A percentile compares a stretch with the other conserved stretches of the same genome.
Evolutionary conservation across 1,139 yeast genomes (phyloP).

Genomic region (Scheffersomyces titani): DNA sequence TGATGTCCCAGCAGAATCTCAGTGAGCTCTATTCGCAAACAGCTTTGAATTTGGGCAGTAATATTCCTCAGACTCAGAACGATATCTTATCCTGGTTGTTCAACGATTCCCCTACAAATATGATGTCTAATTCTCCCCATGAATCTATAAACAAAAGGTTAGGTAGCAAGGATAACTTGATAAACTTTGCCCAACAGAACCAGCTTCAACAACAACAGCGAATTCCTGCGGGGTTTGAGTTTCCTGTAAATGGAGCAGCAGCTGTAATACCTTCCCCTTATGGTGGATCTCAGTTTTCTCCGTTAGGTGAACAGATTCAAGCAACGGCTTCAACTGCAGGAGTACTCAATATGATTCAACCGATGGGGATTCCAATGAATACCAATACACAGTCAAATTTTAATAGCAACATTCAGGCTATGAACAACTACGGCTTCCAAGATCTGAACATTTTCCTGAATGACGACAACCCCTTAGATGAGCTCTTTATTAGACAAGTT

Average conservation of each 20-base stretch:
- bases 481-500: slow-evolving; percentile 23
- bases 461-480: slow-evolving; percentile 44
- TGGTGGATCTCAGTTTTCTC: slow-evolving; percentile 10
- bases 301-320: neutral
- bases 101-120: slow-evolving; percentile 22
- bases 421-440: slow-evolving; percentile 21
- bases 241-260: neutral
- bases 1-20: neutral
- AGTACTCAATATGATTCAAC: slow-evolving; percentile 1
- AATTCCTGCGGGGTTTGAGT: neutral
- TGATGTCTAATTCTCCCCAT: neutral
- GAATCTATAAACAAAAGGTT: slow-evolving; percentile 5
- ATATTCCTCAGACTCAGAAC: slow-evolving; percentile 23
- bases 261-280: slow-evolving; percentile 10
- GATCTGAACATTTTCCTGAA: slow-evolving; percentile 39
- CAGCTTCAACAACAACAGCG: slow-evolving; percentile 1
- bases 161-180: neutral
- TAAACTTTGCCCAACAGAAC: neutral
- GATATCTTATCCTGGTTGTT: slow-evolving; percentile 46
- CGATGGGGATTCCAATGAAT: neutral
- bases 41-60: neutral
- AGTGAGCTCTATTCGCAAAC: neutral
- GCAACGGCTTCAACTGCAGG: neutral
- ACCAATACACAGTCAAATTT: neutral
- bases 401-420: neutral